phyloP scores from a whole-genome alignment of 2,329 filamentous ascomycete genomes.

The Fusarium guadeloupense region DNA sequence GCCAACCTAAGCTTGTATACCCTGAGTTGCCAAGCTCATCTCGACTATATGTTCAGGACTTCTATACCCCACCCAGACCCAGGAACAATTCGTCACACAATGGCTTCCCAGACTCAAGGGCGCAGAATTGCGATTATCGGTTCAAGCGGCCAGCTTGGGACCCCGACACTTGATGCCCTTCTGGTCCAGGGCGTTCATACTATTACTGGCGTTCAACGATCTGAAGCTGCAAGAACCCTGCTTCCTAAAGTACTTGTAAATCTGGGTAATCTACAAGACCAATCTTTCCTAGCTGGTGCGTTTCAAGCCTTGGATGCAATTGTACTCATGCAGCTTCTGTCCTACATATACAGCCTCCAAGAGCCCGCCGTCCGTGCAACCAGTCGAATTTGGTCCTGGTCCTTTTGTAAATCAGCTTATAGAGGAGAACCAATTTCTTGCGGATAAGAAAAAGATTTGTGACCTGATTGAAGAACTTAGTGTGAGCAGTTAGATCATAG shows the following conservation, averaged over 20 bases:
- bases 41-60: too few species aligned
- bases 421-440: slow-evolving; percentile 13
- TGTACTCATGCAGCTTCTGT: slow-evolving; percentile 16
- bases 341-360: slow-evolving; percentile 16
- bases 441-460: slow-evolving; percentile 14
- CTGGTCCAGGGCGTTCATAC: slow-evolving; percentile 2
- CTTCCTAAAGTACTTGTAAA: neutral
- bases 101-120: slow-evolving; percentile 6
- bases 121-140: slow-evolving; percentile 15
- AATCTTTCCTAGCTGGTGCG: neutral
- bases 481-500: slow-evolving; percentile 21
- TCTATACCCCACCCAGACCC: too few species aligned
- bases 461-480: slow-evolving; percentile 17
- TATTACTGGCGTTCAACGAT: slow-evolving; percentile 16
- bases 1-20: too few species aligned
- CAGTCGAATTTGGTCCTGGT: slow-evolving; percentile 21
- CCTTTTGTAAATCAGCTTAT: slow-evolving; percentile 8
- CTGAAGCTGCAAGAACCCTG: slow-evolving; percentile 11
- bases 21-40: too few species aligned
- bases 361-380: slow-evolving; percentile 24
- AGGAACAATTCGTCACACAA: neutral
- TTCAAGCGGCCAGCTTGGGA: slow-evolving; percentile 10
- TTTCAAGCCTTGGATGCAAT: slow-evolving; percentile 18
- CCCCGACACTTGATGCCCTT: slow-evolving; percentile 1
- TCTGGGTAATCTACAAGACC: slow-evolving; percentile 8